phyloP scores from a whole-genome alignment of 257 asterid genomes.

The Solanum paucissectum region DNA sequence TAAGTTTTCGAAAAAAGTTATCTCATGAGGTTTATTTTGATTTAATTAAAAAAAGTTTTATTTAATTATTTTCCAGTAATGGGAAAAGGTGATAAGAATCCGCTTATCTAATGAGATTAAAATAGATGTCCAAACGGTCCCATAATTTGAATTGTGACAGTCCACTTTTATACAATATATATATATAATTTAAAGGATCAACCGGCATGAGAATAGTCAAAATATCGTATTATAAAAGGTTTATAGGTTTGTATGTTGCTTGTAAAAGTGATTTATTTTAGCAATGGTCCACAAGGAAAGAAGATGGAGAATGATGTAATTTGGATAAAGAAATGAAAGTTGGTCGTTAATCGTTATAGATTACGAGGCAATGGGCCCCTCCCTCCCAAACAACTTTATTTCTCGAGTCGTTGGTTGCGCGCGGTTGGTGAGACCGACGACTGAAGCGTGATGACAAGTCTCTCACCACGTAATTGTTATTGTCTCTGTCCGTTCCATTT shows the following conservation, averaged over 20 bases:
- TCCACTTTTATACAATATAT: neutral
- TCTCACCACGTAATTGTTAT: neutral
- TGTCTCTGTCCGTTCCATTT: neutral
- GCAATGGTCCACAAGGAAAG: neutral
- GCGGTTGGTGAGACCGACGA: conserved; percentile 7
- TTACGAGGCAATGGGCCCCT: neutral
- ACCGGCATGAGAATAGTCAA: neutral
- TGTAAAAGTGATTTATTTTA: neutral
- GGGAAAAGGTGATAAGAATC: neutral
- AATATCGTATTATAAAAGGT: neutral
- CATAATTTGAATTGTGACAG: neutral
- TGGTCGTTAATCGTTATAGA: neutral
- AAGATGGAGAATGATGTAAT: neutral
- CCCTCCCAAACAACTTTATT: neutral
- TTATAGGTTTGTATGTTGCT: neutral
- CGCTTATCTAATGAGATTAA: neutral
- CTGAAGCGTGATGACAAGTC: neutral
- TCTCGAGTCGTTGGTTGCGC: neutral
- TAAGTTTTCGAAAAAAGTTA: neutral
- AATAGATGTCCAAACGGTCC: neutral
- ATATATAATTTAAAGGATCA: neutral
- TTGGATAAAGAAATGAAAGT: neutral
- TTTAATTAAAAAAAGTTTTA: too few relatives aligned
- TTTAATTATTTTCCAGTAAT: too few relatives aligned
- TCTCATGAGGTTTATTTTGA: neutral